phyloP scores from a whole-genome alignment of 352 stramenopile species.

The Phytophthora cactorum region DNA sequence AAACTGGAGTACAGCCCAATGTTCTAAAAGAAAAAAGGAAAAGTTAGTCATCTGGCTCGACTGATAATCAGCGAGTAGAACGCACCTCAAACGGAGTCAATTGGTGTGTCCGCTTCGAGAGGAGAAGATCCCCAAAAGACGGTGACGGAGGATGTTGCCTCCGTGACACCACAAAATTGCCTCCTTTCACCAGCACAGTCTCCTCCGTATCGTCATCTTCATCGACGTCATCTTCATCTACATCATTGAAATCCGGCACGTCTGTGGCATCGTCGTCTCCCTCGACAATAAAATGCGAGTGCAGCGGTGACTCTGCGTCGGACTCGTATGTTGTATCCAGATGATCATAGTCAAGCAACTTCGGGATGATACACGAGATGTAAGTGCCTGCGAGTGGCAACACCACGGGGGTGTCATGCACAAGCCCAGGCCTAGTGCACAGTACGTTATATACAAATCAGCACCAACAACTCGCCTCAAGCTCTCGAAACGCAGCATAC shows the following conservation, averaged over 20 bases:
- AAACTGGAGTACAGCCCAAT: constrained; percentile 89
- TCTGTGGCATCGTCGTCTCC: constrained; percentile 48
- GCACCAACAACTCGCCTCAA: neutral
- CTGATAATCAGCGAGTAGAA: neutral
- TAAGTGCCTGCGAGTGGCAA: constrained; percentile 79
- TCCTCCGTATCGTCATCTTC: constrained; percentile 34
- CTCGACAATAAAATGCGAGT: constrained; percentile 67
- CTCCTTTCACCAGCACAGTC: constrained; percentile 44
- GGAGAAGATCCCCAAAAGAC: constrained; percentile 75
- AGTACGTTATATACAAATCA: neutral
- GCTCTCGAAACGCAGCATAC: constrained; percentile 33
- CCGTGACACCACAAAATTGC: constrained; percentile 52
- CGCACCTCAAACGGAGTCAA: constrained; percentile 69
- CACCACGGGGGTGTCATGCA: constrained; percentile 50
- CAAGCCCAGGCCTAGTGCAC: constrained; percentile 54
- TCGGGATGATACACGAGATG: constrained; percentile 77
- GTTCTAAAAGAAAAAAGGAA: constrained; percentile 30
- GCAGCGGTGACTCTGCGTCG: constrained; percentile 40
- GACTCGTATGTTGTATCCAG: constrained; percentile 46
- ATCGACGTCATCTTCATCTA: constrained; percentile 41
- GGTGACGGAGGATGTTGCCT: constrained; percentile 51
- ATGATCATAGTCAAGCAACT: constrained; percentile 62
- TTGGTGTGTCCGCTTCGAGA: constrained; percentile 57
- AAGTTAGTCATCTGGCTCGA: neutral
- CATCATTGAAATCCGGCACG: constrained; percentile 35